Conservation (phyloP, 805 yeast genomes). For the Wickerhamiella domercqiae region DNA sequence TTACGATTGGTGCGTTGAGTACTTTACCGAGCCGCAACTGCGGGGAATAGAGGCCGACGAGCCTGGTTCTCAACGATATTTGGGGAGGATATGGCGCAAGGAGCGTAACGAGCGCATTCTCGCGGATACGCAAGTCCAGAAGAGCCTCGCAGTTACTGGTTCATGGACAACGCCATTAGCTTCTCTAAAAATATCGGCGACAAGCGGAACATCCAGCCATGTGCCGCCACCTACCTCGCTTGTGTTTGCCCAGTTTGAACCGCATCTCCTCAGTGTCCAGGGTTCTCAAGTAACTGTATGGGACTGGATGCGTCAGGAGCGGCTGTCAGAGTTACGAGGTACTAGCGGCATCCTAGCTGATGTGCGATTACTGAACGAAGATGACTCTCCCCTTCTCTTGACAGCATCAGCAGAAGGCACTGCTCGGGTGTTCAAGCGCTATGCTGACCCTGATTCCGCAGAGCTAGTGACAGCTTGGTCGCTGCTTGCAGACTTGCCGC, state of each 20-base stretch:
- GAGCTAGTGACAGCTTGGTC: constrained; percentile 80
- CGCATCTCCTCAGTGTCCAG: constrained; percentile 66
- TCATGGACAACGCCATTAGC: constrained; percentile 67
- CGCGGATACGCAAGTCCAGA: constrained; percentile 80
- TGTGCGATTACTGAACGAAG: constrained; percentile 75
- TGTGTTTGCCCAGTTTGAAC: constrained; percentile 81
- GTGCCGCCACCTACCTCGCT: constrained; percentile 27
- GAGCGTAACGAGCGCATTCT: constrained; percentile 77
- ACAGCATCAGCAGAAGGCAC: constrained; percentile 92
- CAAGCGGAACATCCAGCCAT: not conserved
- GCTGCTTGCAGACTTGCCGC: constrained; percentile 41
- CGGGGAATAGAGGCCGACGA: constrained; percentile 71
- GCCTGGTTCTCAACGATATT: constrained; percentile 78
- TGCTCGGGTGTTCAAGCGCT: constrained; percentile 69
- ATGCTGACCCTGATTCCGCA: constrained; percentile 39
- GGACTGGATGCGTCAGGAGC: constrained; percentile 53
- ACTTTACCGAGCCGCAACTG: constrained; percentile 94
- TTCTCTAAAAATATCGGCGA: constrained; percentile 35
- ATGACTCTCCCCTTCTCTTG: constrained; percentile 69
- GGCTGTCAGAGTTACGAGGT: constrained; percentile 56
- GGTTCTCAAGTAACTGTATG: constrained; percentile 70
- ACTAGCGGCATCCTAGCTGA: constrained; percentile 86
- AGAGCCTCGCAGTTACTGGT: constrained; percentile 65
- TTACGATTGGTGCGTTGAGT: constrained; percentile 46
- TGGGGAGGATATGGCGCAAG: constrained; percentile 73